Evolutionary conservation across 1,139 yeast genomes (phyloP), one percentile per base, ranked within the genome.

Genomic region (Candida labiduridarum): DNA sequence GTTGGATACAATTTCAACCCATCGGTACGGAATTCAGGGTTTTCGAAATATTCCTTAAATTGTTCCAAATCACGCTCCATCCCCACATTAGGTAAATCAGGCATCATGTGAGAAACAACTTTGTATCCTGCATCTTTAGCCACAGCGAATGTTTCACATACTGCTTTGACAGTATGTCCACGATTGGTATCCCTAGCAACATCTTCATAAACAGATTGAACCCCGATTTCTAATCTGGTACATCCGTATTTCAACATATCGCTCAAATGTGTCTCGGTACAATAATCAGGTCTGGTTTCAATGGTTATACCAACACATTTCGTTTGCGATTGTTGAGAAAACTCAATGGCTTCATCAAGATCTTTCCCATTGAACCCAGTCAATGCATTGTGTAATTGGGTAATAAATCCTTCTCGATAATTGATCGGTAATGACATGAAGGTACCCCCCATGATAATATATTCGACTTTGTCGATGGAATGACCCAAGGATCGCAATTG

Each of bases 51-150:
- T 67, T 94, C 99, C 62, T 86, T 83, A 65, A 94, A 94, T 71
- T 94, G 99, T 61, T 91, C 96, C 58, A 94, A 75, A 67, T 94
- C 99, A 67, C 99, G 82, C 71, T 94, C 99, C 96, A 92, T 89
- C 14, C 99, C 99, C 49, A 94, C 97, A 63, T 94, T 94, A 16
- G 99, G 99, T 61, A 94, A 77, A 76, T 94, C 99, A 16, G 99
- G 99, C 99, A 94, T 94, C 99, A 94, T 94, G 72, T 94, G 99
- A 57, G 96, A 86, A 30, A 94, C 99, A 49, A 94, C 96, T 69
- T 94, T 94, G 71, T 92, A 94, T 6, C 99, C 99, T 0, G 99
- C 96, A 69, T 94, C 99, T 67, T 94, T 94, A 22, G 99, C 96
- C 44, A 89, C 84, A 1, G 91, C 91, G 74, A 94, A 94, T 0